phyloP scores from a whole-genome alignment of 1,284 basidiomycete genomes.

The Exsudoporus floridanus region DNA sequence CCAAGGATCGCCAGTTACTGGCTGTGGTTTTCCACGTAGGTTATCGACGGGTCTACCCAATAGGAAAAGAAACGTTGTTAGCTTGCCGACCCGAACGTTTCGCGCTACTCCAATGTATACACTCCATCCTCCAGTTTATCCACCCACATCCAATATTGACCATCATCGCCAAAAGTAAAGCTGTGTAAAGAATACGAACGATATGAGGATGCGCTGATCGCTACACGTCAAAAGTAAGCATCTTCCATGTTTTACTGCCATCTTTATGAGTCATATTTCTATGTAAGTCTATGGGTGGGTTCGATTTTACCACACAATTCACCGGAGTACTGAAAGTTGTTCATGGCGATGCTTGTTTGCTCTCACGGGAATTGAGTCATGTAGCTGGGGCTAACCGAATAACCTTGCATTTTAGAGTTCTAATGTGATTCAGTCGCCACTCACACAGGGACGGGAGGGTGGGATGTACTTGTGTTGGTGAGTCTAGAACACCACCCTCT shows the following conservation, averaged over 20 bases:
- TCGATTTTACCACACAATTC: background rate
- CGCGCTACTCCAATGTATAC: background rate
- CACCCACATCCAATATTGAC: background rate
- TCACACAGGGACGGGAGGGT: background rate
- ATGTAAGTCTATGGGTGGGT: background rate
- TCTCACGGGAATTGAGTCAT: background rate
- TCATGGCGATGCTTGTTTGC: background rate
- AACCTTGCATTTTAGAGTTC: background rate
- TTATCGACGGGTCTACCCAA: background rate
- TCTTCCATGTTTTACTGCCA: background rate
- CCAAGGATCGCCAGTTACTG: conserved; percentile 1
- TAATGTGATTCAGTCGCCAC: background rate
- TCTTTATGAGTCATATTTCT: background rate
- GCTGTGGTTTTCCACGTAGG: background rate
- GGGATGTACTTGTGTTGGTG: background rate
- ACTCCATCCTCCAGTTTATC: background rate
- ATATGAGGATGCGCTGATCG: background rate
- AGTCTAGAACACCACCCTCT: background rate
- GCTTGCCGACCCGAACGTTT: background rate
- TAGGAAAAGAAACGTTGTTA: background rate
- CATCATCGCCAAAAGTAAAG: background rate
- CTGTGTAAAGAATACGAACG: background rate
- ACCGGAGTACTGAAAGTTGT: background rate
- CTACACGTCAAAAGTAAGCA: background rate
- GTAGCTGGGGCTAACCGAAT: background rate